Base-by-base conservation (phyloP, 2,329 filamentous ascomycete genomes). In the Spiromastix sp. region DNA sequence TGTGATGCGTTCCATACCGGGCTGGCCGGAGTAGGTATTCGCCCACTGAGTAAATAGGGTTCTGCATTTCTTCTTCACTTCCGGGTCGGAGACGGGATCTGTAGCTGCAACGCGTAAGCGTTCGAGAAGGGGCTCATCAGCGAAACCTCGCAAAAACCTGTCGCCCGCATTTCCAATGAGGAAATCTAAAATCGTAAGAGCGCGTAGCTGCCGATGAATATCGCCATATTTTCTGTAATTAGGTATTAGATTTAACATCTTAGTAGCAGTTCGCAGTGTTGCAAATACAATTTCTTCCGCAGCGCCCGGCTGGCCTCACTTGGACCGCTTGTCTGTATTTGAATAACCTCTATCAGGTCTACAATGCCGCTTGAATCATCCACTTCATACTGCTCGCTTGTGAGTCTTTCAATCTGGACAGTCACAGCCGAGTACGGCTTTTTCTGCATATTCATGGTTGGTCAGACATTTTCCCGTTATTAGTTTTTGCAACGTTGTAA, bases 371-470 rank as follows among this genome's bases (percentile, higher is more conserved):
- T 81, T 24, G 93, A 69, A 57, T 96, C 87, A 56, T 96, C 85
- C 54, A 93, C 85, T 41, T 93, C 81, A 60, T 84, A 93, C 42
- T 81, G 70, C 60, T 95, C 89, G 51, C 84, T 81, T 2, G 89
- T 96, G 48, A 96, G 73, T 40, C 80, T 80, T 60, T 96, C 91
- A 50, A 98, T 76, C 44, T 85, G 84, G 36, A 94, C 89, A 22
- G 89, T 94, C 43, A 98, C 80, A 27, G 91, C 86, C 54, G 91
- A 85, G 60, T 86, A 96, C 3, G 89, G 87, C 60, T 91, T 91
- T 66, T 87, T 66, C 63, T 67, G 49, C 47, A 45, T 5, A 21
- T 10, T 13, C 12, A n/a, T n/a, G n/a, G n/a, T n/a, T n/a, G n/a
- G n/a, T n/a, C n/a, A n/a, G n/a, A n/a, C n/a, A n/a, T n/a, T n/a